Evolutionary conservation across 139 green algal genomes (phyloP).

Genomic region (Tetraselmis striata): DNA sequence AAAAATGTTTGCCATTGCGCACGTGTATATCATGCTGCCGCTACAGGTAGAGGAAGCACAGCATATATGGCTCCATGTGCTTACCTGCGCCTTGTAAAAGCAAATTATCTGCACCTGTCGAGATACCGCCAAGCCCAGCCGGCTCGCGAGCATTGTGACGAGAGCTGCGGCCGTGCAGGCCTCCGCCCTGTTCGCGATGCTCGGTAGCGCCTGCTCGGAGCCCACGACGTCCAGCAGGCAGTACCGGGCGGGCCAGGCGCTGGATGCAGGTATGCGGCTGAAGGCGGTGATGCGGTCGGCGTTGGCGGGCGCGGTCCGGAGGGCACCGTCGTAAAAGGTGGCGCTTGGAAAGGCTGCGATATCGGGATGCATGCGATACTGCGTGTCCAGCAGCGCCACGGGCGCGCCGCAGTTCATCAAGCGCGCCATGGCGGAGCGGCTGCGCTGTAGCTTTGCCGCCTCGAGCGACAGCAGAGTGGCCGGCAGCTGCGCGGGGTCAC

Average conservation of each 20-base stretch:
- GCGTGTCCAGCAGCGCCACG: conserved; percentile 67
- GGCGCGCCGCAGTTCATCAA: conserved; percentile 15
- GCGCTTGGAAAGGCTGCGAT: conserved; percentile 50
- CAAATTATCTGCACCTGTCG: neutral
- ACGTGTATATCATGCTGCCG: too few relatives aligned
- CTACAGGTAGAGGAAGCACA: too few relatives aligned
- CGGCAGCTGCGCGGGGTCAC: neutral
- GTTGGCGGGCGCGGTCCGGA: neutral
- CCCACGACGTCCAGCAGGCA: neutral
- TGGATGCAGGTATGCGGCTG: too few relatives aligned
- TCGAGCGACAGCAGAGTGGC: conserved; percentile 20
- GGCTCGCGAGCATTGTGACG: neutral
- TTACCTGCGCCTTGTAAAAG: neutral
- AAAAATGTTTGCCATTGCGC: too few relatives aligned
- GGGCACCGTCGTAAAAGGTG: conserved; percentile 49
- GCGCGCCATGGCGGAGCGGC: neutral
- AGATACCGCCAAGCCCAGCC: neutral
- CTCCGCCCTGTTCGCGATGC: neutral
- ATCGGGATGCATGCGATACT: conserved; percentile 88
- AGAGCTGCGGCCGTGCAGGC: neutral
- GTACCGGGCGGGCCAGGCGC: neutral
- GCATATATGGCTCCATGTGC: too few relatives aligned
- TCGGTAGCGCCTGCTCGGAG: neutral
- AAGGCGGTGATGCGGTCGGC: neutral
- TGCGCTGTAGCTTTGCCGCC: neutral